phyloP scores from a whole-genome alignment of 1,284 basidiomycete genomes.

The Cutaneotrichosporon sp. region DNA sequence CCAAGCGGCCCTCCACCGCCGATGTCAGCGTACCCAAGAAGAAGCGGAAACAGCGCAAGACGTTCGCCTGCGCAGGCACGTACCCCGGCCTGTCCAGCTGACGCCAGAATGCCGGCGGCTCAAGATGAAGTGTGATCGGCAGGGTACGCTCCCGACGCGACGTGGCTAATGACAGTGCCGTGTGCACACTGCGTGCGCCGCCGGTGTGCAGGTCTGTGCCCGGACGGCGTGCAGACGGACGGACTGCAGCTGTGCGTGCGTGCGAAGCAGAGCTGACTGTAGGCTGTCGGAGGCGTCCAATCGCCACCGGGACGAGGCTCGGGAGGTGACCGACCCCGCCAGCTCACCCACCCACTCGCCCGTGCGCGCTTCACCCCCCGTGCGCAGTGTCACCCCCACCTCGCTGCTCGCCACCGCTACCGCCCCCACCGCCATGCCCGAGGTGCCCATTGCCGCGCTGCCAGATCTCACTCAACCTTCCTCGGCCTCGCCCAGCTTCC shows the following conservation, averaged over 20 bases:
- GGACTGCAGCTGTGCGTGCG: neutral
- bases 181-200: neutral
- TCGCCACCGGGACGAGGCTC: neutral
- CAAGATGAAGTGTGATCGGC: slow-evolving; percentile 10
- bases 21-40: neutral
- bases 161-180: slow-evolving; percentile 1
- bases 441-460: neutral
- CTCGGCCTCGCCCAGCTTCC: neutral
- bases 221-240: neutral
- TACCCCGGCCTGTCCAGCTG: neutral
- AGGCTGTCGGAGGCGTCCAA: slow-evolving; percentile 2
- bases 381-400: neutral
- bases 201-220: neutral
- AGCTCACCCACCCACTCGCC: neutral
- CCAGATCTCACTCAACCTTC: neutral
- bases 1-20: neutral
- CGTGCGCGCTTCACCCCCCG: neutral
- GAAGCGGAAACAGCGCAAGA: slow-evolving; percentile 3
- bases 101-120: neutral
- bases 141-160: neutral
- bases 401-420: neutral
- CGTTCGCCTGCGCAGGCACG: neutral
- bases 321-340: neutral
- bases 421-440: neutral
- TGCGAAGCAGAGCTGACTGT: neutral